Conservation (phyloP, 2,329 filamentous ascomycete genomes). For the Didymella pomorum region DNA sequence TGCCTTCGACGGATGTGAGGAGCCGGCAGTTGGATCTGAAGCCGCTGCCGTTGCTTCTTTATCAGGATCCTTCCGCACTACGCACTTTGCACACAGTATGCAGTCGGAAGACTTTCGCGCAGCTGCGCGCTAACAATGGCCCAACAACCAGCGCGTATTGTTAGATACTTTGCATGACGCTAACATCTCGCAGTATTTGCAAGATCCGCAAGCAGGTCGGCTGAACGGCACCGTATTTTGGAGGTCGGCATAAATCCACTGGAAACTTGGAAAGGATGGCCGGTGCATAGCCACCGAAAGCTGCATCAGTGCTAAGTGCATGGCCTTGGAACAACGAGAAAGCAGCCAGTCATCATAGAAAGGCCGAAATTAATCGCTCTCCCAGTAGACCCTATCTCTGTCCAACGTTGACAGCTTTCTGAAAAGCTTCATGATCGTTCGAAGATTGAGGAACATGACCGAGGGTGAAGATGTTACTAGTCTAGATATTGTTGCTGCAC, state of each 20-base stretch:
- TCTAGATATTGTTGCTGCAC: not conserved
- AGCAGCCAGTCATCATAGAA: not conserved
- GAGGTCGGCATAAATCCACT: not conserved
- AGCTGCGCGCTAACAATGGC: not conserved
- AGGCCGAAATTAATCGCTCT: not conserved
- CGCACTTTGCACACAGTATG: not conserved
- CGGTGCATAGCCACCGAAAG: not conserved
- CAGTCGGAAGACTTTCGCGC: not conserved
- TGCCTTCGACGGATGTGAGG: not conserved
- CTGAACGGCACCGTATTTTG: not conserved
- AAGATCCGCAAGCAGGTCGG: not conserved
- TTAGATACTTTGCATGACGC: conserved; percentile 12
- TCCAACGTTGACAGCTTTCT: not conserved
- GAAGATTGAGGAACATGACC: not conserved
- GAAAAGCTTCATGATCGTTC: not conserved
- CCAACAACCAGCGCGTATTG: conserved; percentile 8
- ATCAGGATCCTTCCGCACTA: not conserved
- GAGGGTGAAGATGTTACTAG: not conserved
- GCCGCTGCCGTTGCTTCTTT: not conserved
- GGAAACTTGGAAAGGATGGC: not conserved
- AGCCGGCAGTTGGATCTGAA: not conserved
- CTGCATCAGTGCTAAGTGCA: not conserved
- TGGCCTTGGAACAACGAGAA: not conserved
- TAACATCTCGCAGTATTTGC: conserved; percentile 8
- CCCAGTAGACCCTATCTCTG: not conserved